Evolutionary conservation across 2,329 filamentous ascomycete species (phyloP).

Genomic region (Exserohilum rostratum): DNA sequence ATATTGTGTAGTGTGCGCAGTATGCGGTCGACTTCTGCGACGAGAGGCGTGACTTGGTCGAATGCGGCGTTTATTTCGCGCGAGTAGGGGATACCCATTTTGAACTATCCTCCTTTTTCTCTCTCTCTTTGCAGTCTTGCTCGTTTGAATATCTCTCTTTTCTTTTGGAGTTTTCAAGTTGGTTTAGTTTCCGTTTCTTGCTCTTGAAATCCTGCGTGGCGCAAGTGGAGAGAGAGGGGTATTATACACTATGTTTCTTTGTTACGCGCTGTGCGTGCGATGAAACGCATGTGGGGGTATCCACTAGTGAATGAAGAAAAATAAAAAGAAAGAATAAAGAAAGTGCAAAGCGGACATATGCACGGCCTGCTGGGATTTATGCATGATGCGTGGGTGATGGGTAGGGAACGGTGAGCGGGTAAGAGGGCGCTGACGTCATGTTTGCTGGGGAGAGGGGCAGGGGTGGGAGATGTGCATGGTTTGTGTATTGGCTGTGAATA

Average conservation of each 20-base stretch:
- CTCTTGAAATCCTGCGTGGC: too few relatives aligned
- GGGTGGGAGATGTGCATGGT: conserved; percentile 9
- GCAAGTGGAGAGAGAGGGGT: too few relatives aligned
- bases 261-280: too few relatives aligned
- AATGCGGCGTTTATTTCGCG: conserved; percentile 60
- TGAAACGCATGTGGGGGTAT: too few relatives aligned
- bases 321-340: too few relatives aligned
- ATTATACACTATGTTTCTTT: too few relatives aligned
- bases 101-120: neutral
- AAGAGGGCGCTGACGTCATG: conserved; percentile 28
- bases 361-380: neutral
- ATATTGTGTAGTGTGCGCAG: conserved; percentile 59
- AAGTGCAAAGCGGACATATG: too few relatives aligned
- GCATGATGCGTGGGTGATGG: neutral
- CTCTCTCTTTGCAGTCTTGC: too few relatives aligned
- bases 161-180: neutral
- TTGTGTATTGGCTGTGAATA: neutral
- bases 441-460: conserved; percentile 8
- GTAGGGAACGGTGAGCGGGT: neutral
- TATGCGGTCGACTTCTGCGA: conserved; percentile 57
- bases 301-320: neutral
- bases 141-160: too few relatives aligned
- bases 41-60: conserved; percentile 60
- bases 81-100: conserved; percentile 61
- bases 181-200: too few relatives aligned